Evolutionary conservation across 2,329 filamentous ascomycete genomes (phyloP).

Genomic region (Clarireedia sp.): DNA sequence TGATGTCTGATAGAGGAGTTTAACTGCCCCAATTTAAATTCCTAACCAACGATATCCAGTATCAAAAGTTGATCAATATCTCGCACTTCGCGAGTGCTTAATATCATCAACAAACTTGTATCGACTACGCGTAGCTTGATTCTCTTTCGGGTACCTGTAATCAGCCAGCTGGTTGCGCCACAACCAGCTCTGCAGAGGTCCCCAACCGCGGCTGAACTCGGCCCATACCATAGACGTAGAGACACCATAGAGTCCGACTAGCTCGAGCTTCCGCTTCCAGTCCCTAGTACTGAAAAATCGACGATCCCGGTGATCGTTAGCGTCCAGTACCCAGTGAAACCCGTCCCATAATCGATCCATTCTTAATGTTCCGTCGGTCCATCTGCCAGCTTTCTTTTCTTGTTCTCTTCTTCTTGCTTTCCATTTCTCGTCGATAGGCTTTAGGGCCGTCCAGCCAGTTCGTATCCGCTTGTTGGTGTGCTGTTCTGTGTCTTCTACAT

Average conservation of each 20-base stretch:
- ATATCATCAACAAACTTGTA: neutral
- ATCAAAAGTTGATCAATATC: too few relatives aligned
- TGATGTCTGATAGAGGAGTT: too few relatives aligned
- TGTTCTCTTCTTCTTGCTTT: slow-evolving; percentile 13
- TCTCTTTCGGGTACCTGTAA: neutral
- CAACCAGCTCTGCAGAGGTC: slow-evolving; percentile 4
- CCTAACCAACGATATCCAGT: too few relatives aligned
- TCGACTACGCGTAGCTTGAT: neutral
- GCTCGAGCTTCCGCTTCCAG: neutral
- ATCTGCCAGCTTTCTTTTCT: slow-evolving; percentile 23
- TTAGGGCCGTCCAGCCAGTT: slow-evolving; percentile 4
- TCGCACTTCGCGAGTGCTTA: slow-evolving; percentile 25
- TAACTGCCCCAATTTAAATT: too few relatives aligned
- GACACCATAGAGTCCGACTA: neutral
- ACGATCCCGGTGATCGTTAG: slow-evolving; percentile 6
- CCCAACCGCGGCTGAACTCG: slow-evolving; percentile 1
- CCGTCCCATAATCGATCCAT: slow-evolving; percentile 18
- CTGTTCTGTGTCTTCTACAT: neutral
- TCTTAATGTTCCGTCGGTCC: slow-evolving; percentile 18
- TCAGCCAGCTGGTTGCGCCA: neutral
- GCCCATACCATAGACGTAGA: neutral
- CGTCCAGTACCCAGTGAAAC: slow-evolving; percentile 22
- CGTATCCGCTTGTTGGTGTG: slow-evolving; percentile 11
- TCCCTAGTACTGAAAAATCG: neutral
- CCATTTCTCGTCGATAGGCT: slow-evolving; percentile 18